A percentile compares a stretch with the other conserved stretches of the same genome.
These are phyloP conservation scores for Neocallimastix lanati DNA, from an alignment of 192 early-diverging fungal species.

Conservation along the genomic window DNA sequence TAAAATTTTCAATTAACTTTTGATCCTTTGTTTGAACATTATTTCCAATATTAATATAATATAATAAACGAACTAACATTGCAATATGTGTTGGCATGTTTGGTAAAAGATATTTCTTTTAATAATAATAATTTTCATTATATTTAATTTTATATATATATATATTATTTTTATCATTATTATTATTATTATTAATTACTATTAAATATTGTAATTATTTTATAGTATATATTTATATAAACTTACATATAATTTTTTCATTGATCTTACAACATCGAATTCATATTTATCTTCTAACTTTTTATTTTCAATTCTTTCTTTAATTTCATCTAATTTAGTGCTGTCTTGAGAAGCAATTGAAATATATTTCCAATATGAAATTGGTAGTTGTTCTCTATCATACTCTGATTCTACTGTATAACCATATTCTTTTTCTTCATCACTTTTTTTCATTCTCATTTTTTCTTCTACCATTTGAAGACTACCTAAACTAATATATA, in stretches of 20 bases:
- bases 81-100: not conserved
- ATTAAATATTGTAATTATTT: not conserved
- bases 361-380: not conserved
- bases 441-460: not conserved
- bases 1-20: not conserved
- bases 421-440: not conserved
- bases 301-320: not conserved
- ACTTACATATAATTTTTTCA: not conserved
- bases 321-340: not conserved
- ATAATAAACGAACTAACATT: not conserved
- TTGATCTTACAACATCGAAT: not conserved
- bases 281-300: not conserved
- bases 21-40: not conserved
- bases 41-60: constrained; percentile 4
- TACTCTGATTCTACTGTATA: not conserved
- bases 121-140: too few relatives aligned
- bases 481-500: not conserved
- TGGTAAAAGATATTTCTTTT: not conserved
- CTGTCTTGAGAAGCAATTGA: not conserved
- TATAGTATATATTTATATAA: not conserved
- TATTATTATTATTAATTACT: too few relatives aligned
- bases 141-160: too few relatives aligned
- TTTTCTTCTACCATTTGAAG: not conserved
- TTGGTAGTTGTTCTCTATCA: not conserved
- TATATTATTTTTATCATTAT: too few relatives aligned